These are phyloP conservation scores for Ophioceras dolichostomum DNA, from an alignment of 2,329 filamentous ascomycete species.

Conservation along the genomic window DNA sequence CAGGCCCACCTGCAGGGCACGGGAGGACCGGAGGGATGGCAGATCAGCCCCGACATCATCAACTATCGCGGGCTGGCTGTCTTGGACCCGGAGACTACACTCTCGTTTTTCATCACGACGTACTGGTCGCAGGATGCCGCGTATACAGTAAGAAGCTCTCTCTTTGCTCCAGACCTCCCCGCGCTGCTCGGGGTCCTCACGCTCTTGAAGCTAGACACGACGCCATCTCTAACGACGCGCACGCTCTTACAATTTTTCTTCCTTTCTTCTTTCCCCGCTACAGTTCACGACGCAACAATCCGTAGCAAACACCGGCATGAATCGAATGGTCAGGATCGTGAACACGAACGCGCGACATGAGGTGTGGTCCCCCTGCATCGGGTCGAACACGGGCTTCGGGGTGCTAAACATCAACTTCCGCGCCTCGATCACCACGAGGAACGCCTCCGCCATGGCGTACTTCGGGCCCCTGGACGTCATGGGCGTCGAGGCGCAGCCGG, in stretches of 20 bases:
- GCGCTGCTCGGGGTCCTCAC: too few species aligned
- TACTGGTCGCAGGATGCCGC: constrained; percentile 32
- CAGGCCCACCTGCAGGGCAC: constrained; percentile 31
- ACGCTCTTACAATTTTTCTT: too few species aligned
- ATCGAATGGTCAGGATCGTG: neutral
- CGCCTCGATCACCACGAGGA: constrained; percentile 24
- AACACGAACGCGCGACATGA: neutral
- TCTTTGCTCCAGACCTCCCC: too few species aligned
- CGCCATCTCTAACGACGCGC: too few species aligned
- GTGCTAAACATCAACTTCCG: constrained; percentile 36
- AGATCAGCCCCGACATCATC: constrained; percentile 30
- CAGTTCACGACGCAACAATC: neutral
- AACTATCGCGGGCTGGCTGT: constrained; percentile 36
- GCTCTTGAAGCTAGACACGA: too few species aligned
- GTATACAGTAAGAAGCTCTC: constrained; percentile 19
- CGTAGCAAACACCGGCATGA: neutral
- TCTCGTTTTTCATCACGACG: constrained; percentile 31
- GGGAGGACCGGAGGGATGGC: constrained; percentile 29
- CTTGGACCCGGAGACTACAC: constrained; percentile 28
- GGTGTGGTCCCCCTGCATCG: constrained; percentile 26
- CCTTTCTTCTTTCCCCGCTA: too few species aligned
- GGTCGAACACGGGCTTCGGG: constrained; percentile 20
- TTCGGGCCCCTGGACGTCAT: constrained; percentile 1
- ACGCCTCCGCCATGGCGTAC: constrained; percentile 14
- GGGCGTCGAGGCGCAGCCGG: neutral